Evolutionary conservation across 192 early-diverging fungal genomes (phyloP).

Genomic region (Hyaloraphidium curvatum): DNA sequence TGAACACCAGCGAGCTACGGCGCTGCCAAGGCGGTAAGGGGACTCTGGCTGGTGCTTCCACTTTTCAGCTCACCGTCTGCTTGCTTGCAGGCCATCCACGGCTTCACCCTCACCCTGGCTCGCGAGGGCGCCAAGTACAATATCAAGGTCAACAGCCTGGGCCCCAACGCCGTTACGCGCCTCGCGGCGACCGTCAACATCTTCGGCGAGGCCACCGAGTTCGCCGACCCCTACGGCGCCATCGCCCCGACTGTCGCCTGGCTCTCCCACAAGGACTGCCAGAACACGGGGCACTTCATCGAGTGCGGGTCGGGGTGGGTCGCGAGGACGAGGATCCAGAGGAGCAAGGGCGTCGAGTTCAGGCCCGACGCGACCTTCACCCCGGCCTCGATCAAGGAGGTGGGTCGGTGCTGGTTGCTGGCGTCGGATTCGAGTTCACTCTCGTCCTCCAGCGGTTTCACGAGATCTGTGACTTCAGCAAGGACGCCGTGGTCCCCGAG

Average conservation of each 20-base stretch:
- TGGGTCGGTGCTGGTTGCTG: no score
- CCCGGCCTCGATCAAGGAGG: no score
- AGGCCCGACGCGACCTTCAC: constrained; percentile 25
- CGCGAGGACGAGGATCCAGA: constrained; percentile 1
- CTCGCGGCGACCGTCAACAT: constrained; percentile 89
- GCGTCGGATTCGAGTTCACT: no score
- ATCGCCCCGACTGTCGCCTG: constrained; percentile 82
- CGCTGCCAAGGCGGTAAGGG: no score
- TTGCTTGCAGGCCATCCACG: constrained; percentile 74
- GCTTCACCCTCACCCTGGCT: constrained; percentile 79
- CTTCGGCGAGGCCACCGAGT: constrained; percentile 82
- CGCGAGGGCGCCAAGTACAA: constrained; percentile 89
- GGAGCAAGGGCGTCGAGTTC: not conserved
- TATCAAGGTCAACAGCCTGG: constrained; percentile 72
- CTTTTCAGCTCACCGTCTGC: no score
- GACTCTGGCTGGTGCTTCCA: no score
- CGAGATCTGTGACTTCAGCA: no score
- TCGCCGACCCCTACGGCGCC: constrained; percentile 26
- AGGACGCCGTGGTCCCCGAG: no score
- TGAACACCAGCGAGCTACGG: no score
- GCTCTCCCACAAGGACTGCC: constrained; percentile 68
- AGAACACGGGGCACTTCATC: constrained; percentile 3
- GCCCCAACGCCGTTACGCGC: constrained; percentile 86
- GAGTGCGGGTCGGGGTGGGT: constrained; percentile 5
- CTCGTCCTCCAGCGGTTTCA: no score